A percentile compares a stretch with the other conserved stretches of the same genome.
These are phyloP conservation scores for Kwoniella dendrophila DNA, from an alignment of 768 basidiomycete species.

Conservation along the genomic window DNA sequence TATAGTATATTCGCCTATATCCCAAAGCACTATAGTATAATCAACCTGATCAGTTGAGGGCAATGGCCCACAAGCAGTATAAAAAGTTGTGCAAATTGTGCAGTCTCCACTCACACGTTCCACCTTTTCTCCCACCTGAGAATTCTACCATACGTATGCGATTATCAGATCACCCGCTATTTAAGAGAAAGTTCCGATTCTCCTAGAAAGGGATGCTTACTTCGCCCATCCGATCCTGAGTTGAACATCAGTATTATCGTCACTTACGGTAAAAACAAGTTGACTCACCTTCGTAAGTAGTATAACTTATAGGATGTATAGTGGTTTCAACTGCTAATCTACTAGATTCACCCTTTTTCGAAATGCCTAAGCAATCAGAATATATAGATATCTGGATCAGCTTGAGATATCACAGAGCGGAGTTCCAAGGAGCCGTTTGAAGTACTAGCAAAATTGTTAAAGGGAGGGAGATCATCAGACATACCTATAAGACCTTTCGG, in stretches of 20 bases:
- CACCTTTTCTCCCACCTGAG: constrained; percentile 30
- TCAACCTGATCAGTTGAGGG: too few species aligned
- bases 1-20: constrained; percentile 45
- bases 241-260: not conserved
- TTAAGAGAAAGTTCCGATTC: not conserved
- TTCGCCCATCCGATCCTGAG: constrained; percentile 28
- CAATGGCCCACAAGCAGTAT: not conserved
- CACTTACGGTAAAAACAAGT: not conserved
- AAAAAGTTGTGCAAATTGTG: not conserved
- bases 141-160: constrained; percentile 14
- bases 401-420: too few species aligned
- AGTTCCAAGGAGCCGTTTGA: too few species aligned
- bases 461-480: not conserved
- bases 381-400: not conserved
- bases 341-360: constrained; percentile 34
- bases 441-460: too few species aligned
- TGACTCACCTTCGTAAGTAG: constrained; percentile 40
- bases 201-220: constrained; percentile 7
- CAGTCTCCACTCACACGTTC: constrained; percentile 24
- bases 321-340: constrained; percentile 47
- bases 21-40: constrained; percentile 44
- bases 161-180: not conserved
- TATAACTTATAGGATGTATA: constrained; percentile 48
- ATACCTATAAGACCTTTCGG: constrained; percentile 45
- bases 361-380: constrained; percentile 28